Conservation (phyloP, 805 yeast genomes). For the Wickerhamiella sergipiensis region DNA sequence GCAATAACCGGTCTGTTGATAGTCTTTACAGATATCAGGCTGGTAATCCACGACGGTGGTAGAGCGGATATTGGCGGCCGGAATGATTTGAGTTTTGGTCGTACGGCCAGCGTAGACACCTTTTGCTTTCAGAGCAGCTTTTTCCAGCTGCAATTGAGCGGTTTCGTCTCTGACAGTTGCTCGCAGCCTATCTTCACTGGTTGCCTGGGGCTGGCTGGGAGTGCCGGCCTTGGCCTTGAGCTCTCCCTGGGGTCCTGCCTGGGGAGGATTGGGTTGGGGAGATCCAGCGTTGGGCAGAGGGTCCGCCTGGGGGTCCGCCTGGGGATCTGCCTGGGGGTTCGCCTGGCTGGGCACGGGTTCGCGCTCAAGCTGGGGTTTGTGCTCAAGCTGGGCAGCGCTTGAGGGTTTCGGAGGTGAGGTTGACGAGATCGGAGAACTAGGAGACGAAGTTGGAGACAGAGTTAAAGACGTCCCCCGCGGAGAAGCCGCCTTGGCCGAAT, state of each 20-base stretch:
- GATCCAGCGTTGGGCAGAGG: not conserved
- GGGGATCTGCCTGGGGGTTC: no score
- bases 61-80: not conserved
- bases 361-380: not conserved
- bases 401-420: not conserved
- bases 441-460: no score
- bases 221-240: no score
- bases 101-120: not conserved
- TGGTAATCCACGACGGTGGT: slow-evolving; percentile 57
- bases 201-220: not conserved
- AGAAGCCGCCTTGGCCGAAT: no score
- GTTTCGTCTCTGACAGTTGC: not conserved
- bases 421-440: no score
- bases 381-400: not conserved
- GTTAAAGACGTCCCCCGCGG: no score
- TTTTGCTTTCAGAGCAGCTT: not conserved
- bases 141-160: not conserved
- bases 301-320: not conserved
- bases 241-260: no score
- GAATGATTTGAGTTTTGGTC: not conserved
- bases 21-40: slow-evolving; percentile 91
- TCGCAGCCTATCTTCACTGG: not conserved
- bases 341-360: not conserved
- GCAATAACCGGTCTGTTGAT: slow-evolving; percentile 80
- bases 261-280: no score